Percentiles rank a stretch among this genome's conserved stretches.
phyloP scores from a whole-genome alignment of 2,329 filamentous ascomycete species.

The Cordyceps pruinosa region DNA sequence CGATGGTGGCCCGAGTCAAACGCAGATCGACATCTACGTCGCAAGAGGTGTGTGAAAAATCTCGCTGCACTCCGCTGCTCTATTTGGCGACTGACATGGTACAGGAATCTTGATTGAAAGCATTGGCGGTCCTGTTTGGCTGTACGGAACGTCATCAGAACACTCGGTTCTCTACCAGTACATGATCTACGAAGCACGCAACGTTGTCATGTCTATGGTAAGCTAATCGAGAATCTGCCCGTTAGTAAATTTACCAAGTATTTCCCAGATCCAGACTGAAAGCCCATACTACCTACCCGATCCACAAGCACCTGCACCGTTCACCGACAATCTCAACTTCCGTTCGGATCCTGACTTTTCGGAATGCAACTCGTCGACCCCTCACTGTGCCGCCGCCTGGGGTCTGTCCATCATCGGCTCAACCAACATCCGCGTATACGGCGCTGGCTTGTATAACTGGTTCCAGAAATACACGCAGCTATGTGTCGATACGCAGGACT shows the following conservation, averaged over 20 bases:
- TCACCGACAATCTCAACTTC: neutral
- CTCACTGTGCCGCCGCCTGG: constrained; percentile 17
- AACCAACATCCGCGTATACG: constrained; percentile 15
- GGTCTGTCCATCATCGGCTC: constrained; percentile 13
- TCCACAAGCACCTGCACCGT: neutral
- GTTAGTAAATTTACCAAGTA: neutral
- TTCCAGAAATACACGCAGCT: constrained; percentile 17
- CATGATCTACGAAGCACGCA: neutral
- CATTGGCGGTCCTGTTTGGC: neutral
- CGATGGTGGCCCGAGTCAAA: constrained; percentile 17
- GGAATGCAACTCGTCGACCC: constrained; percentile 2
- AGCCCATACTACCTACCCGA: constrained; percentile 1
- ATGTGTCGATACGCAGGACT: constrained; percentile 18
- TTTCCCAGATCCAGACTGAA: constrained; percentile 4
- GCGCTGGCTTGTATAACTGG: constrained; percentile 21
- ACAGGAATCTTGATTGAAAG: constrained; percentile 6
- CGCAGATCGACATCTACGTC: constrained; percentile 7
- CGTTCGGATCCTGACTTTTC: constrained; percentile 1
- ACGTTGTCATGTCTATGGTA: constrained; percentile 7
- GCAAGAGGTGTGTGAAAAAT: neutral
- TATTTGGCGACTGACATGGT: neutral
- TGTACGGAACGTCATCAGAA: neutral
- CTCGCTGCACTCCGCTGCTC: neutral
- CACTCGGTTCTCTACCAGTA: constrained; percentile 7
- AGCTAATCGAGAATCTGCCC: neutral